Percentiles rank a stretch among this genome's conserved stretches.
Conservation (phyloP, 225 moss, liverwort and hornwort genomes). For the Asterella californica region DNA sequence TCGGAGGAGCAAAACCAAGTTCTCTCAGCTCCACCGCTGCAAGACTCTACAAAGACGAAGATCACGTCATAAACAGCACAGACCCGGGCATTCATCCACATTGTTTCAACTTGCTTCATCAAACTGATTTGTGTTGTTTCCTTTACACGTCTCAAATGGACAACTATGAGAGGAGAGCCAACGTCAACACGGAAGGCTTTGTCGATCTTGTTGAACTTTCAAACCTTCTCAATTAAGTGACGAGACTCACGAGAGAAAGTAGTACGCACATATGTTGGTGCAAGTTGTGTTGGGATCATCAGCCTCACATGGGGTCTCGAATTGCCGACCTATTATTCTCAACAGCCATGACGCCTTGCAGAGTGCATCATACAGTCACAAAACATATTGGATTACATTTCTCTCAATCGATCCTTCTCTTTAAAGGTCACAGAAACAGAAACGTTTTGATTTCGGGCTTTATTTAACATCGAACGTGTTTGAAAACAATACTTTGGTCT, state of each 20-base stretch:
- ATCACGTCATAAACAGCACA: not conserved
- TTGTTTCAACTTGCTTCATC: not conserved
- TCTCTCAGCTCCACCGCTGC: conserved; percentile 48
- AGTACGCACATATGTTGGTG: conserved; percentile 52
- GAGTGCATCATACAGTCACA: not conserved
- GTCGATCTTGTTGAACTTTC: not conserved
- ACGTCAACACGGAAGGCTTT: not conserved
- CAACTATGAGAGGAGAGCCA: not conserved
- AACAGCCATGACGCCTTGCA: conserved; percentile 59
- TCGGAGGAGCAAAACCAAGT: conserved; percentile 56
- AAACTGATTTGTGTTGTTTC: not conserved
- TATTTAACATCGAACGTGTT: not conserved
- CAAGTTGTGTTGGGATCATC: conserved; percentile 65
- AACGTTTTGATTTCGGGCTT: no score
- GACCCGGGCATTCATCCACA: not conserved
- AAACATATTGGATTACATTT: not conserved
- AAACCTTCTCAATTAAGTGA: not conserved
- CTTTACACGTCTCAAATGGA: not conserved
- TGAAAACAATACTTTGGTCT: no score
- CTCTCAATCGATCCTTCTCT: not conserved
- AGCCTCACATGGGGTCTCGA: conserved; percentile 34
- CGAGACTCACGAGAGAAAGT: not conserved
- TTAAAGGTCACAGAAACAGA: not conserved
- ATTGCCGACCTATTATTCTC: conserved; percentile 44
- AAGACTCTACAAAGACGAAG: not conserved